Base-by-base conservation (phyloP, 2,329 filamentous ascomycete species). In the Fusarium scirpi region DNA sequence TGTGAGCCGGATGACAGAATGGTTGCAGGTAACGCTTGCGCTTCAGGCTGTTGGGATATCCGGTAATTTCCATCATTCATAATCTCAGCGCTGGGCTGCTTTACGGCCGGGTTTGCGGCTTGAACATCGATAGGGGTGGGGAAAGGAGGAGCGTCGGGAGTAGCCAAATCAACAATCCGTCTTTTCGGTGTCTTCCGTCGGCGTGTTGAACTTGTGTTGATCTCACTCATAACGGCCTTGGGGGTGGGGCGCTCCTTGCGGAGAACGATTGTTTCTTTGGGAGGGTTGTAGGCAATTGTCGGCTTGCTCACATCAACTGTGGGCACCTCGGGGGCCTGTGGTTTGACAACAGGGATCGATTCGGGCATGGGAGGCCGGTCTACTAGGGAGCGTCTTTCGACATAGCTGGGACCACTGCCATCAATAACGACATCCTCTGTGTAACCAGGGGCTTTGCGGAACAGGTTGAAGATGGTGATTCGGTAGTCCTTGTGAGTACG, bases 391-490 rank as follows among this genome's bases (percentile, higher is more conserved):
- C 94, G 94, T 77, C 90, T 91, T 83, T 99, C 96, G 18, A 90
- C 88, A 76, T 94, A 97, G n/a, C 88, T 91, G 2, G 96, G 95
- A 0, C 91, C 91, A 34, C 89, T 89, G 4, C 92, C 91, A 78
- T 99, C 96, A 73, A 99, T 95, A 47, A 94, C 85, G 64, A 98
- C 90, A 77, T 99, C 96, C 71, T 97, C 93, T 0, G 91, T 92
- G 76, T 96, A 97, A 8, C 96, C 96, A 13, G 95, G 93, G 0
- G 93, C 94, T 63, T 89, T 91, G 69, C 96, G 90, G 85, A 99
- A 99, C 4, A 98, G 85, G 76, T 98, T 99, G 89, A 99, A 98
- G 68, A 98, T 97, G 22, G 90, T 92, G 70, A 97, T 86, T 51
- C 96, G 90, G 78, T 97, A 97, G 73, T 92, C 90, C 63, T 91